A percentile compares a stretch with the other conserved stretches of the same genome.
Conservation (phyloP, 148 eudicot genomes). For the Fagopyrum tataricum region DNA sequence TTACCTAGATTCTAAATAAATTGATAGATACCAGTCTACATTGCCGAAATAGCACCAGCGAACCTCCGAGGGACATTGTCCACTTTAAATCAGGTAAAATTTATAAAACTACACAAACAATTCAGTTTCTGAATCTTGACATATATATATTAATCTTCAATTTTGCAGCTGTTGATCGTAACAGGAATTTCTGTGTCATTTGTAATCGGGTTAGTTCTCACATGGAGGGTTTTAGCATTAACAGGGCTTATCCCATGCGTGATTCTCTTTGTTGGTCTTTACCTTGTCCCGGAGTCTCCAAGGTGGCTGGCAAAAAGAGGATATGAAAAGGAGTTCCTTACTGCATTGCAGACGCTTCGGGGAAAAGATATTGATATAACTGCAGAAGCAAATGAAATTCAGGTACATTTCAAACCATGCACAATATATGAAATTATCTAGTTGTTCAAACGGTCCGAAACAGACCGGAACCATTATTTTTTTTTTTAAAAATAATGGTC, state of each 20-base stretch:
- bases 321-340: constrained; percentile 36
- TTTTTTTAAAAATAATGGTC: too few species aligned
- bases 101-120: background rate
- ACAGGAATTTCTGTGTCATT: constrained; percentile 70
- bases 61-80: constrained; percentile 81
- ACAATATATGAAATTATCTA: background rate
- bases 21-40: constrained; percentile 73
- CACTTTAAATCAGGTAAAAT: constrained; percentile 69
- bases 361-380: constrained; percentile 50
- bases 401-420: constrained; percentile 14
- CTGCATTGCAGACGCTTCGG: constrained; percentile 39
- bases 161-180: constrained; percentile 65
- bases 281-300: constrained; percentile 85
- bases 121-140: background rate
- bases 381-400: constrained; percentile 54
- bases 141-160: background rate
- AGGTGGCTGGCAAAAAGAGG: constrained; percentile 85
- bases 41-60: constrained; percentile 89
- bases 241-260: constrained; percentile 77
- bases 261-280: constrained; percentile 58
- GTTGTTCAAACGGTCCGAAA: too few species aligned
- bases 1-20: background rate
- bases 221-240: constrained; percentile 80
- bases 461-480: too few species aligned
- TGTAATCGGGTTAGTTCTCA: constrained; percentile 57